Conservation (phyloP, 2,329 filamentous ascomycete genomes). For the Fusarium gaditjirri region DNA sequence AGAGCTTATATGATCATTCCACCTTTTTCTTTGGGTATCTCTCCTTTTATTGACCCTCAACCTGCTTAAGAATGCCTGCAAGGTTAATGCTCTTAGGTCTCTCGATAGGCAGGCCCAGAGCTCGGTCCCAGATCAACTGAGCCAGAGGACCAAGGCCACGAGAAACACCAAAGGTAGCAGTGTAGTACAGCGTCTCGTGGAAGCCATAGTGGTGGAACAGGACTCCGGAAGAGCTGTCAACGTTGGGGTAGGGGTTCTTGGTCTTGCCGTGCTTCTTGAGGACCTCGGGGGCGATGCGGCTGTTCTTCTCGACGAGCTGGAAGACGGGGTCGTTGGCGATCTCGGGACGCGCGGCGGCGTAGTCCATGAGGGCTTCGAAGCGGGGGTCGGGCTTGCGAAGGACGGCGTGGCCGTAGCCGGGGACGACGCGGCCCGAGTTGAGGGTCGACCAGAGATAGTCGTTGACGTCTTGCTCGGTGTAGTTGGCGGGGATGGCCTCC, state of each 20-base stretch:
- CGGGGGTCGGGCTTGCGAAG: constrained; percentile 96
- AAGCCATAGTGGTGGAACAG: constrained; percentile 99
- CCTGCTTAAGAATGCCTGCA: constrained; percentile 80
- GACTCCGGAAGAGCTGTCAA: constrained; percentile 92
- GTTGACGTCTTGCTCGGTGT: constrained; percentile 83
- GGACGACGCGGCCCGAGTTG: constrained; percentile 92
- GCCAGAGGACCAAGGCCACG: constrained; percentile 85
- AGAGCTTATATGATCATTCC: constrained; percentile 14
- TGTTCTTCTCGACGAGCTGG: constrained; percentile 93
- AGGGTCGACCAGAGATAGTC: constrained; percentile 93
- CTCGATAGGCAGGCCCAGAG: constrained; percentile 94
- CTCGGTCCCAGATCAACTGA: constrained; percentile 96
- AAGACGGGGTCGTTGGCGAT: constrained; percentile 91
- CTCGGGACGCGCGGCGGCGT: constrained; percentile 83
- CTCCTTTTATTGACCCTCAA: constrained; percentile 56
- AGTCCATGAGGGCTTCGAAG: constrained; percentile 97
- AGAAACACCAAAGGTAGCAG: constrained; percentile 75
- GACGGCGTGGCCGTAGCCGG: constrained; percentile 95
- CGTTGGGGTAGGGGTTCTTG: constrained; percentile 97
- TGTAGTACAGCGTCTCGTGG: constrained; percentile 96
- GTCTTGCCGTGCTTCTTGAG: constrained; percentile 97
- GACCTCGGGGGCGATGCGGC: constrained; percentile 88
- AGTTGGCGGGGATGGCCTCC: constrained; percentile 80
- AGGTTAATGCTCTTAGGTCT: constrained; percentile 97
- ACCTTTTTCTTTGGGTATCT: constrained; percentile 33